Percentiles rank a stretch among this genome's conserved stretches.
Evolutionary conservation across 179 eudicot genomes (phyloP).

Genomic region (Spinacia oleracea): DNA sequence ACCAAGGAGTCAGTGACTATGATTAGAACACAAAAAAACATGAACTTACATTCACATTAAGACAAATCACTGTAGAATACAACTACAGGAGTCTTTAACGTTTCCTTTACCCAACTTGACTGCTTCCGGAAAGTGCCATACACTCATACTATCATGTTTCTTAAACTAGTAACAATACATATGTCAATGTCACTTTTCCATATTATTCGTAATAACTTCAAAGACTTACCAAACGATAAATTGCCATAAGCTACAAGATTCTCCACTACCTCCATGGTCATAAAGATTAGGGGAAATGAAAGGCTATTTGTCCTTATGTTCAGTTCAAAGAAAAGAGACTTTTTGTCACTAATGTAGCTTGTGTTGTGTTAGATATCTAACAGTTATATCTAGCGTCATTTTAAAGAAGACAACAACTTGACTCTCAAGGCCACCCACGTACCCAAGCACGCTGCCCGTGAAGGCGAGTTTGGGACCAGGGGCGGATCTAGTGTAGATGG

Average conservation of each 20-base stretch:
- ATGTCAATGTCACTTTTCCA: neutral
- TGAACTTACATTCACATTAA: neutral
- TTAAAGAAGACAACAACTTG: neutral
- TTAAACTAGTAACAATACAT: neutral
- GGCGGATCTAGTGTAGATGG: too few species aligned
- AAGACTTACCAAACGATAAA: neutral
- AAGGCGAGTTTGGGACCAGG: neutral
- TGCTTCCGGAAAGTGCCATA: neutral
- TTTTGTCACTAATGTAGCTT: neutral
- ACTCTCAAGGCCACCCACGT: slow-evolving; percentile 1
- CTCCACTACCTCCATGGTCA: neutral
- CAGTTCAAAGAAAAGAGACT: neutral
- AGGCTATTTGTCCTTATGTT: neutral
- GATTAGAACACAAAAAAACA: neutral
- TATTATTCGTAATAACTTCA: neutral
- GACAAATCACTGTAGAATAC: neutral
- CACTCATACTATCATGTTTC: too few species aligned
- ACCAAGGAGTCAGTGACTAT: neutral
- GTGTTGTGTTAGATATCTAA: neutral
- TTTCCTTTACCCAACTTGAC: neutral
- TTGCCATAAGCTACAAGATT: neutral
- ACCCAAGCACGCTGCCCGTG: neutral
- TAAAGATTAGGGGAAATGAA: neutral
- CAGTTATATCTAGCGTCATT: neutral
- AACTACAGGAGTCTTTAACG: neutral